Evolutionary conservation across 169 alveolate species (phyloP), one percentile per base, ranked within the genome.

Genomic region (Eimeria sp.): DNA sequence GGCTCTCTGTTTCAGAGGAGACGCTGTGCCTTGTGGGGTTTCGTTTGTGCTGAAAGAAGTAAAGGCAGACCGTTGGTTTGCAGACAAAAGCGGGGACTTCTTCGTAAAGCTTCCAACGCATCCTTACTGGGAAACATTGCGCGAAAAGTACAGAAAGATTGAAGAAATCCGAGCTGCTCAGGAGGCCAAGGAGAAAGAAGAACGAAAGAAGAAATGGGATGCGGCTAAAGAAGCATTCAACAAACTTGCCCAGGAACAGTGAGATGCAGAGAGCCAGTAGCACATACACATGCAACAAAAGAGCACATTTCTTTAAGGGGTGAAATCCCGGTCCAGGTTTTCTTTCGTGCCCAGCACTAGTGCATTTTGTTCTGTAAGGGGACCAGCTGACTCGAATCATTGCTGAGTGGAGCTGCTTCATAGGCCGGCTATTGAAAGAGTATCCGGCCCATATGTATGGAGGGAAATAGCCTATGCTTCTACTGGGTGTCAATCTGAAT

Each of bases 41-140:
- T 82, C 89, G 58, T 91, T 91, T 62, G 90, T 91, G 90, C 33
- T 91, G 85, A 66, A 74, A 43, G 95, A 91, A 68, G 91, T 62
- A n/a, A 91, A 78, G 74, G 95, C 95, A 33, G 95, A 91, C 52
- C 83, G 95, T 68, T 91, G 95, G 95, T 80, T 91, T 54, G 66
- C 82, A 40, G 85, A 54, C 46, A 54, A 68, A 52, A 13, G 58
- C 16, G 91, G 91, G 66, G 89, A 91, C 85, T 91, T 91, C 62
- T 91, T 62, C 91, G 33, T 91, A 43, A 20, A 66, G 20, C 90
- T 91, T 49, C 95, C 95, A 23, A 91, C 91, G 62, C 95, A 91
- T 78, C 88, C 76, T 13, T 52, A 91, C 43, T 91, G 95, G 95
- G 74, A 46, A 40, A 71, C 71, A 23, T 85, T 91, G 37, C 54